Evolutionary conservation across 2,329 filamentous ascomycete genomes (phyloP), one percentile per base, ranked within the genome.

Genomic region (Cladosporium sphaerospermum): DNA sequence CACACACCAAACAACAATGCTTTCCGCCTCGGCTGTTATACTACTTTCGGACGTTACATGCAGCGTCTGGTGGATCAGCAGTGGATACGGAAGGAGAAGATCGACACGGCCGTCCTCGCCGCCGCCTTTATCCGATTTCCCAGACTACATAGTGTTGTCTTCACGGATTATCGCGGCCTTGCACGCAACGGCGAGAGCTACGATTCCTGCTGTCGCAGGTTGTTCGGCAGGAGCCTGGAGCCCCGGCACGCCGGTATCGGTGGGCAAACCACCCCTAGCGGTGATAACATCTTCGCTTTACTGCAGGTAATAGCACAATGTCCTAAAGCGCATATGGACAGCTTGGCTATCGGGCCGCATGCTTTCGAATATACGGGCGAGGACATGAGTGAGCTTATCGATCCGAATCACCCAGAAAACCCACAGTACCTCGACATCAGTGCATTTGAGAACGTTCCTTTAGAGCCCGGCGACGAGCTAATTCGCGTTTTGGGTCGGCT

Each of bases 191-290:
- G 50, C 16, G 50, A 52, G 42, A 40, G 23, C 9, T 52, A 52
- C 34, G n/a, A 13, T 6, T 23, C 28, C 1, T 32, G 43, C 10
- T 45, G 50, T 23, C 16, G 16, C 2, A 28, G 50, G 9, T n/a
- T 52, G 1, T 52, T 52, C 37, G 50, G 50, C 42, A 45, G 37
- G n/a, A 52, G 32, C 23, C 42, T 52, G 11, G 50, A 52, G 31
- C 50, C 50, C 1, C 28, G 39, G 34, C 33, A 34, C 32, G 32
- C 11, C 11, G 32, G 7, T 7, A 11, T 7, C 32, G 32, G 32
- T 34, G 32, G 32, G 11, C 32, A 7, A 11, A 34, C 32, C 32
- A 11, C 7, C 32, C 7, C 11, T 7, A 7, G 7, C 7, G 32
- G 32, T 7, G 32, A 34, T 11, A 7, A 11, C 32, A 7, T 34